Evolutionary conservation across 1,284 basidiomycete species (phyloP), one percentile per base, ranked within the genome.

Genomic region (Heterobasidion annosum): DNA sequence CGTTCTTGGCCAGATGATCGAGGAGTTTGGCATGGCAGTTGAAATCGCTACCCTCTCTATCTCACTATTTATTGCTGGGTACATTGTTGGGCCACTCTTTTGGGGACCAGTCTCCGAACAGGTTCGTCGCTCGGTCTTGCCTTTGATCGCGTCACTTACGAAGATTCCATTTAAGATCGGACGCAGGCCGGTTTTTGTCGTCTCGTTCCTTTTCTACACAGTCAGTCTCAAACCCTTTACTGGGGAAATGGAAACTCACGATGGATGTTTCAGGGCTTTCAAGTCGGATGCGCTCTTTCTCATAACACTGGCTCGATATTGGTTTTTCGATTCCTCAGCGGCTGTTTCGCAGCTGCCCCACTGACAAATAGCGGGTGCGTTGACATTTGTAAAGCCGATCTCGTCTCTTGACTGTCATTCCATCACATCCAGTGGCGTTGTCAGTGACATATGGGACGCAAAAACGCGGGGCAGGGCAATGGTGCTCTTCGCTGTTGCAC

Each of bases 161-260:
- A 34, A 34, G 6, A 13, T 34, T 33, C 68, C 9, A 74, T 68
- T 68, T 68, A 9, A 77, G 57, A 77, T 77, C 56, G 83, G 84
- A 9, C 75, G 83, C 13, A 73, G 83, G 44, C 81, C 84, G 0
- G 67, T 90, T 49, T 89, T 90, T 64, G 70, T 94, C 54, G 62
- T 79, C 50, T 70, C 84, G 3, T 88, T 88, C 65, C 63, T 85
- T 54, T 69, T 81, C 19, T 91, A 88, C 69, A 75, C 76, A 18
- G 78, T 81, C 34, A 16, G 48, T 32, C 33, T 53, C 53, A 45
- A 12, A 34, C 8, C 35, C 18, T 25, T 7, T 49, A 54, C 47
- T 16, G 34, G 19, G 25, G 25, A 25, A 25, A 4, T 25, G 25
- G 25, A 25, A 25, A 3, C 25, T 25, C 3, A 25, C 3, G 25